Base-by-base conservation (phyloP, 305 asterid species). In the Fraxinus sp. region DNA sequence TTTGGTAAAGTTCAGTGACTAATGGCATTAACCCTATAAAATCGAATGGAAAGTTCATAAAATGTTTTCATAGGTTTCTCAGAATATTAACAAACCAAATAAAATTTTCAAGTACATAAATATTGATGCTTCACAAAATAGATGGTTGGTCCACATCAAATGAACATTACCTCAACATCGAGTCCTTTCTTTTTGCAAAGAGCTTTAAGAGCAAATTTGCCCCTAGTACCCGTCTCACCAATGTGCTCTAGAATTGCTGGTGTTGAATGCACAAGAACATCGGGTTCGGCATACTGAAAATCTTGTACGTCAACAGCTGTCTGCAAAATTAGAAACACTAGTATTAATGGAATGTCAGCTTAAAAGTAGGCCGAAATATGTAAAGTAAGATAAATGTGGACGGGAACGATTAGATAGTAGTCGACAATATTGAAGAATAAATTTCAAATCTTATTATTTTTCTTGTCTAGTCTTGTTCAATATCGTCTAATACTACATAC, bases 151-250 rank as follows among this genome's bases (percentile, higher is more conserved):
- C 57, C 57, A 3, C 57, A 46, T 41, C 52, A 41, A 10, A 41
- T 41, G 52, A 41, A 41, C 16, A 41, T 46, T 84, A 92, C 97
- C 98, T 93, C 98, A 85, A 82, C 91, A 82, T 85, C 88, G 59
- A 93, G 86, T 77, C 98, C 98, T 86, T 92, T 93, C 91, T 92
- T 92, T 84, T 87, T 91, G 90, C 97, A 93, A 80, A 93, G 93
- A 77, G 92, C 91, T 90, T 87, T 89, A 82, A 93, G 97, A 5
- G 93, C 97, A 87, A 78, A 86, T 82, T 82, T 88, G 87, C 84
- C 88, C 84, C 83, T 87, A 7, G 85, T 77, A 80, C 89, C 93
- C 33, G 77, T 87, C 85, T 88, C 87, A 79, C 81, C 79, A 83
- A 88, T 89, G 73, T 87, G 90, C 83, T 89, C 89, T 33, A 92